These are phyloP conservation scores for Fusarium falciforme DNA, from an alignment of 2,329 filamentous ascomycete genomes.

Conservation along the genomic window DNA sequence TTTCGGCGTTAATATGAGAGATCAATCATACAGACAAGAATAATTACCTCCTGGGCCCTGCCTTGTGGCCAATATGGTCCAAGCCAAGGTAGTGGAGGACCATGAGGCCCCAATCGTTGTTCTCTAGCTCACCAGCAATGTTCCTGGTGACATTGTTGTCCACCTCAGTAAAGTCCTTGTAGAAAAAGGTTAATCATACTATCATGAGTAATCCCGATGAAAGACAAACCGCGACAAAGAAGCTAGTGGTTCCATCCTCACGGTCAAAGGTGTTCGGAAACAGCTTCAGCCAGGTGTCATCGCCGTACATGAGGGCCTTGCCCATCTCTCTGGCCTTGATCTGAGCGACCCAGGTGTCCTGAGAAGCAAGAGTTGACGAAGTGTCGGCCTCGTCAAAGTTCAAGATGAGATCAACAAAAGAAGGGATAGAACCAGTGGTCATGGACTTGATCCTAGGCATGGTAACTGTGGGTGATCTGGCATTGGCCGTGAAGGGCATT, in stretches of 20 bases:
- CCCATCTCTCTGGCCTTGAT: conserved; percentile 79
- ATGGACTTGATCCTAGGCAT: conserved; percentile 98
- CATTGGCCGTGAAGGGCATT: conserved; percentile 94
- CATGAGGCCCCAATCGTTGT: conserved; percentile 90
- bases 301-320: conserved; percentile 93
- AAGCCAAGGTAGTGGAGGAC: conserved; percentile 95
- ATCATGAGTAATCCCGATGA: background rate
- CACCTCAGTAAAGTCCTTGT: conserved; percentile 94
- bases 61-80: conserved; percentile 97
- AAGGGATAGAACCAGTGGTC: conserved; percentile 97
- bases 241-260: conserved; percentile 93
- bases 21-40: background rate
- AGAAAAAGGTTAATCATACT: background rate
- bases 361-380: conserved; percentile 84
- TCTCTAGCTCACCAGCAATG: conserved; percentile 78
- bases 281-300: conserved; percentile 98
- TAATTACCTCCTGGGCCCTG: conserved; percentile 81
- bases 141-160: conserved; percentile 97
- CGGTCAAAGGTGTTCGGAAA: conserved; percentile 91
- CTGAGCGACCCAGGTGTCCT: conserved; percentile 97
- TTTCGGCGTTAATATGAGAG: conserved; percentile 11
- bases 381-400: conserved; percentile 97
- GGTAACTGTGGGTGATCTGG: conserved; percentile 95
- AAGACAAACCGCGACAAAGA: conserved; percentile 91
- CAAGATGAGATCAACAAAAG: conserved; percentile 95